Evolutionary conservation across 306 rosid species (phyloP).

Genomic region (Quercus aquifolioides): DNA sequence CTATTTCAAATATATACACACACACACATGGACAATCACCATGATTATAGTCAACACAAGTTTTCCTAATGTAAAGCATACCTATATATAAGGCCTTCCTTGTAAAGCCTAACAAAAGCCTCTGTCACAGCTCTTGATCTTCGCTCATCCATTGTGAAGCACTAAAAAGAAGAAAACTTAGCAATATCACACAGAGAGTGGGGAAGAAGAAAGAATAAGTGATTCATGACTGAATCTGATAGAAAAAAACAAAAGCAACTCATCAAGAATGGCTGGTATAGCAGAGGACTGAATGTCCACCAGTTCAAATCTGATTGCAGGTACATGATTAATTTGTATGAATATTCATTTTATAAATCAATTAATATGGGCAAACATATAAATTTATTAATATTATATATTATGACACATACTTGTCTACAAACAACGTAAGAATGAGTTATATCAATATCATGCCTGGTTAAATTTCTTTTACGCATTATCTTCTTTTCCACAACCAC

Average conservation of each 20-base stretch:
- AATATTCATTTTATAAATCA: too few species aligned
- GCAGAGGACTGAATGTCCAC: too few species aligned
- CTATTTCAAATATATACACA: not conserved
- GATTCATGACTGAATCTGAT: not conserved
- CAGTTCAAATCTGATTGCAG: too few species aligned
- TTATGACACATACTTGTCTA: too few species aligned
- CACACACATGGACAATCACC: not conserved
- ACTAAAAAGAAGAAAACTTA: conserved; percentile 34
- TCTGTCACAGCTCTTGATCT: conserved; percentile 86
- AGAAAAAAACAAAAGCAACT: not conserved
- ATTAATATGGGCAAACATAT: too few species aligned
- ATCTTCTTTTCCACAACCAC: conserved; percentile 98
- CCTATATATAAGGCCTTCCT: conserved; percentile 82
- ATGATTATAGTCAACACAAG: not conserved
- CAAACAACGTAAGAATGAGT: not conserved
- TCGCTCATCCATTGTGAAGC: conserved; percentile 94
- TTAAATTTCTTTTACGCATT: conserved; percentile 66
- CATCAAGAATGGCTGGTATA: not conserved
- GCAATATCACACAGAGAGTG: not conserved
- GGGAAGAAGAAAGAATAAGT: not conserved
- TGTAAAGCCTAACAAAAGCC: conserved; percentile 83
- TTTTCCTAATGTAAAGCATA: conserved; percentile 28
- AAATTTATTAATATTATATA: too few species aligned
- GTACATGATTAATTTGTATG: too few species aligned
- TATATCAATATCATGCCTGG: conserved; percentile 64